Conservation (phyloP, 768 basidiomycete species). For the Macrocybe gigantea region DNA sequence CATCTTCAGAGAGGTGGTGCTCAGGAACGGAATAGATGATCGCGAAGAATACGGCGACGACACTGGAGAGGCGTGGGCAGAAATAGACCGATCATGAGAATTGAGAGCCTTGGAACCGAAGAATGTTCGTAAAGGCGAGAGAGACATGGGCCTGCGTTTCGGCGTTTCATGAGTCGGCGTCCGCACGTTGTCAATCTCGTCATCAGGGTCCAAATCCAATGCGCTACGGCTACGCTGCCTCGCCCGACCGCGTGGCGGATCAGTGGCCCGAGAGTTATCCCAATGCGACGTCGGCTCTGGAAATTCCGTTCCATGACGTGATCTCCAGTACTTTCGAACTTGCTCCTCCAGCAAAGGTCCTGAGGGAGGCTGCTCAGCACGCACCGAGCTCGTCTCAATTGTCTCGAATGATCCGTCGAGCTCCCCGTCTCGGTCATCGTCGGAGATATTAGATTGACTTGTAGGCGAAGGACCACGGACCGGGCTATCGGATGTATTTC, state of each 20-base stretch:
- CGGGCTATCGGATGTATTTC: conserved; percentile 9
- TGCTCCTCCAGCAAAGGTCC: conserved; percentile 36
- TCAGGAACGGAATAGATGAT: conserved; percentile 32
- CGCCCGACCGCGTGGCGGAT: conserved; percentile 20
- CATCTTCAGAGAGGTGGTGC: conserved; percentile 38
- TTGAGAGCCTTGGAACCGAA: conserved; percentile 33
- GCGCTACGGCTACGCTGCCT: conserved; percentile 23
- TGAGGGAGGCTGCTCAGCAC: conserved; percentile 34
- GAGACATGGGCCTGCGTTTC: conserved; percentile 35
- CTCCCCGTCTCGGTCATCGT: conserved; percentile 28
- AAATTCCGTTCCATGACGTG: conserved; percentile 26
- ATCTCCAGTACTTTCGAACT: conserved; percentile 26
- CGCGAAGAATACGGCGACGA: conserved; percentile 34
- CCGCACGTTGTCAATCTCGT: conserved; percentile 8
- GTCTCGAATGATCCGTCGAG: conserved; percentile 51
- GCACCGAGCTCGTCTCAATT: conserved; percentile 39
- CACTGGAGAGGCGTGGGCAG: conserved; percentile 33
- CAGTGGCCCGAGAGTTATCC: neutral
- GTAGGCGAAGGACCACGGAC: conserved; percentile 2
- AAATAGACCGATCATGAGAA: conserved; percentile 30
- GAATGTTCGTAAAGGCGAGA: conserved; percentile 41
- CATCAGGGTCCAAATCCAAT: conserved; percentile 22
- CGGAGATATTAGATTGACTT: neutral
- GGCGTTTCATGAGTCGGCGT: conserved; percentile 11
- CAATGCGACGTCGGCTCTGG: conserved; percentile 14